Conservation (phyloP, 176 grass and related monocot genomes). For the Carex parvula region DNA sequence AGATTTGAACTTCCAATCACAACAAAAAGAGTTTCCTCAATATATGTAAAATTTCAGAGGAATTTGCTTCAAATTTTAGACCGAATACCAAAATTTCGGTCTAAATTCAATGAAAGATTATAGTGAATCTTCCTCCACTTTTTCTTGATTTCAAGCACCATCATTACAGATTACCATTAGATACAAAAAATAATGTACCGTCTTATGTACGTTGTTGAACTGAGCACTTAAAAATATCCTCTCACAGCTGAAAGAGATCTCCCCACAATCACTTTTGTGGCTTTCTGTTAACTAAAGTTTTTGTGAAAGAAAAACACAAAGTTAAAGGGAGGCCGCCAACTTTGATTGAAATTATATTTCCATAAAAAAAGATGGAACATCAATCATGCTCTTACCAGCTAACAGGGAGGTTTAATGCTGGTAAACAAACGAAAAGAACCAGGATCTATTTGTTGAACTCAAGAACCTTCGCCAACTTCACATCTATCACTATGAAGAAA, state of each 20-base stretch:
- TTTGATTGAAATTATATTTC: constrained; percentile 15
- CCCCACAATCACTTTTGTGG: constrained; percentile 4
- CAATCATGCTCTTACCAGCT: neutral
- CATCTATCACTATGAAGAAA: neutral
- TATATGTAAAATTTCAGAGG: too few species aligned
- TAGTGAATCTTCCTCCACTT: neutral
- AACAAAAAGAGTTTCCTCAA: neutral
- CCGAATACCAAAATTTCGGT: neutral
- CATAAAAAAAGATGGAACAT: neutral
- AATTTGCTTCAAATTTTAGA: neutral
- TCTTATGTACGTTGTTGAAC: constrained; percentile 1
- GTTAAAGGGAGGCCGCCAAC: constrained; percentile 12
- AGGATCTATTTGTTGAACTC: neutral
- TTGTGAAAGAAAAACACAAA: constrained; percentile 20
- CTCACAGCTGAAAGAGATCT: neutral
- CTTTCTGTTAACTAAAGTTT: constrained; percentile 16
- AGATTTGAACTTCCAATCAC: neutral
- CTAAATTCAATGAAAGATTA: neutral
- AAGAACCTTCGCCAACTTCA: neutral
- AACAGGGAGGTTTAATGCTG: neutral
- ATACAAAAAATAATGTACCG: neutral
- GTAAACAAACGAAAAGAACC: constrained; percentile 4
- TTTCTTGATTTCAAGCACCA: neutral
- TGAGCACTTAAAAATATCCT: neutral
- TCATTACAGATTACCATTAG: neutral